Evolutionary conservation across 208 protist genomes (phyloP), one percentile per base, ranked within the genome.

Genomic region (Trypanosoma brucei): DNA sequence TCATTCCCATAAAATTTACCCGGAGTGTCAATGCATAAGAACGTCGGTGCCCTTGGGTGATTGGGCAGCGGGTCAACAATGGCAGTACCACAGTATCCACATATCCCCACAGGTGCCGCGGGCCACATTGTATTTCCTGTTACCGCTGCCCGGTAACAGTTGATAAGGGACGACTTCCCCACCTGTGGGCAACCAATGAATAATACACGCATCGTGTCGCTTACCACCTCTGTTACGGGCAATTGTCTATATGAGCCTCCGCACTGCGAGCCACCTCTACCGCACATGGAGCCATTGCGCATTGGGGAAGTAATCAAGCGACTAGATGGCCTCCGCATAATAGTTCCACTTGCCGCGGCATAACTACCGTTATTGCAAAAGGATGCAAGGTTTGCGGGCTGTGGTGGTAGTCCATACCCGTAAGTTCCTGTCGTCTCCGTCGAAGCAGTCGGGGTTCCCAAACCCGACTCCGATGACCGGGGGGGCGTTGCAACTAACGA

Each of bases 21-120:
- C 1, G 88, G 88, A 5, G 88, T 94, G 63, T 94, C 88, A 30
- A 94, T 87, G 64, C 69, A 89, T 11, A 94, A 62, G 80, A 81
- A 89, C 45, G 79, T 77, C 38, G 88, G 84, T 54, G 79, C 65
- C 8, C 62, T 76, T 22, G 77, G 70, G 55, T 84, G 65, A 62
- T 94, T 81, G 7, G 84, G 84, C 45, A 84, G 91, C 31, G 84
- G 82, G 44, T 87, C 82, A 34, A 90, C 73, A 0, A 74, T 79
- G 8, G 78, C 86, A 2, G 88, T 94, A 31, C 88, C 88, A 65
- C 83, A 85, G 70, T 81, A 86, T 9, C 88, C 88, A 62, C 82
- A 88, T 44, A 86, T 78, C 8, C 88, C 88, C 6, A 91, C 84
- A 1, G 84, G 79, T 3, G 88, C 88, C 0, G 81, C 70, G 0